Conservation (phyloP, 805 yeast genomes). For the Yarrowia sp. region DNA sequence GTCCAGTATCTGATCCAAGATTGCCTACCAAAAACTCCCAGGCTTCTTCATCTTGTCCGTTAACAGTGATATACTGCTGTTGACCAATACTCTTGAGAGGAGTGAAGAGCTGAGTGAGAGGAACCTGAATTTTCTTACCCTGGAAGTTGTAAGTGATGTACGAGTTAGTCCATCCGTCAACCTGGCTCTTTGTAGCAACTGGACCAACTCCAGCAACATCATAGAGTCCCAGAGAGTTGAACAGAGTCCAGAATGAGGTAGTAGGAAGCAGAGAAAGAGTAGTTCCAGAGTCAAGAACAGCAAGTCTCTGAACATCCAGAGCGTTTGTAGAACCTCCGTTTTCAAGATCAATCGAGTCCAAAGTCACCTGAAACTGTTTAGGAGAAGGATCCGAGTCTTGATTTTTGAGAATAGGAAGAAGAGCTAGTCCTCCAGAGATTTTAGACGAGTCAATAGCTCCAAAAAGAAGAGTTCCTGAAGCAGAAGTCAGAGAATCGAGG, state of each 20-base stretch:
- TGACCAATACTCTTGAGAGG: not conserved
- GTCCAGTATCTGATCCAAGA: not conserved
- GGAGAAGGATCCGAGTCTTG: not conserved
- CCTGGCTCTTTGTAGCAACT: not conserved
- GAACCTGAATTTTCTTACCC: not conserved
- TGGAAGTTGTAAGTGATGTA: conserved; percentile 4
- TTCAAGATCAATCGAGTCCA: conserved; percentile 33
- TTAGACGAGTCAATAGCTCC: conserved; percentile 67
- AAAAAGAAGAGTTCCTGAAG: conserved; percentile 53
- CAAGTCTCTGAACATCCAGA: conserved; percentile 51
- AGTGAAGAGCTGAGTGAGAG: not conserved
- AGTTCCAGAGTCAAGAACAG: conserved; percentile 43
- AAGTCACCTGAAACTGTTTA: not conserved
- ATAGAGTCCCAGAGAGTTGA: conserved; percentile 25
- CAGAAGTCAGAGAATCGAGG: conserved; percentile 42
- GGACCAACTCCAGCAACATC: not conserved
- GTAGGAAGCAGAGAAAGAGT: not conserved
- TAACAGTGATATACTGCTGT: conserved; percentile 28
- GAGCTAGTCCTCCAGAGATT: conserved; percentile 48
- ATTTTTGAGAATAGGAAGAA: conserved; percentile 33
- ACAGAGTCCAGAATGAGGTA: not conserved
- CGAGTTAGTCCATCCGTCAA: not conserved
- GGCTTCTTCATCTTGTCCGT: not conserved
- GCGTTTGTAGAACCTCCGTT: conserved; percentile 36
- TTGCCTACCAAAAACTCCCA: not conserved